phyloP scores from a whole-genome alignment of 1,284 basidiomycete genomes.

The Anthracocystis walkeri region DNA sequence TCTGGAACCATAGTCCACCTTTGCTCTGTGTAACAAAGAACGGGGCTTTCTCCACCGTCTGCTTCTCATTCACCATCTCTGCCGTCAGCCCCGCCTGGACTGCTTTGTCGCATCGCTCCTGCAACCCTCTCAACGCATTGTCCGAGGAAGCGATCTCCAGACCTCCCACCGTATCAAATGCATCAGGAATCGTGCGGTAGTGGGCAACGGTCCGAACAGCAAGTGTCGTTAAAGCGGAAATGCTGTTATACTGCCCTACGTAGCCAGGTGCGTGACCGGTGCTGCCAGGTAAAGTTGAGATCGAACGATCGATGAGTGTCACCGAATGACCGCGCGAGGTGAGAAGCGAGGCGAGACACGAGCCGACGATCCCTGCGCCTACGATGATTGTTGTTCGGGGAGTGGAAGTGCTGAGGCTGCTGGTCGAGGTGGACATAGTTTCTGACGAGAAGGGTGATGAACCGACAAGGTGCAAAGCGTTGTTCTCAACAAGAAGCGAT shows the following conservation, averaged over 20 bases:
- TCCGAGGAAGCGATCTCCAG: conserved; percentile 7
- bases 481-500: too few species aligned
- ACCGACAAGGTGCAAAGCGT: too few species aligned
- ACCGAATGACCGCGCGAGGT: conserved; percentile 1
- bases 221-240: conserved; percentile 14
- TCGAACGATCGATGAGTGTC: conserved; percentile 16
- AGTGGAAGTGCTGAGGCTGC: neutral
- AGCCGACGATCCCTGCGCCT: conserved; percentile 21
- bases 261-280: conserved; percentile 27
- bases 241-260: conserved; percentile 19
- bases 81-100: neutral
- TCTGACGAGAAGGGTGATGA: too few species aligned
- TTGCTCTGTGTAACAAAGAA: conserved; percentile 6
- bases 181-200: conserved; percentile 7
- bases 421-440: too few species aligned
- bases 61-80: neutral
- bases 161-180: conserved; percentile 8
- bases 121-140: neutral
- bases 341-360: conserved; percentile 9
- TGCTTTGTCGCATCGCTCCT: neutral
- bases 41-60: conserved; percentile 3
- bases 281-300: conserved; percentile 6
- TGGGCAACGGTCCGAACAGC: conserved; percentile 1
- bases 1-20: conserved; percentile 15
- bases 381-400: conserved; percentile 3